Percentiles rank a stretch among this genome's conserved stretches.
Evolutionary conservation across 1,284 basidiomycete genomes (phyloP).

Genomic region (Earliella scabrosa): DNA sequence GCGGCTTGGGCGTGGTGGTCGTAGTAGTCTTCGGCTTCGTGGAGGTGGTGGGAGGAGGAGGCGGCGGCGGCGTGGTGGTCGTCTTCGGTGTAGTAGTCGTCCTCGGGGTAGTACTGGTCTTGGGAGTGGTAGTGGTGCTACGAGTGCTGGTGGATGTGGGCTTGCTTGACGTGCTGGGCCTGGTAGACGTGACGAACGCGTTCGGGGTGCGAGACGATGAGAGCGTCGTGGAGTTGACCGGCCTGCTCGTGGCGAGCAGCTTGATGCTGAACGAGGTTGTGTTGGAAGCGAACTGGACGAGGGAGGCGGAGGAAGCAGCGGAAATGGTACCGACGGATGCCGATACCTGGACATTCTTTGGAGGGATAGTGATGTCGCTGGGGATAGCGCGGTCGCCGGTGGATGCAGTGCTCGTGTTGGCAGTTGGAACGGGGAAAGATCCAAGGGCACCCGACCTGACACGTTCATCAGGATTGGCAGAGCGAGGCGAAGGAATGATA

Average conservation of each 20-base stretch:
- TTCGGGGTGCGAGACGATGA: background rate
- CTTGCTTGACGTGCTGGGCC: slow-evolving; percentile 12
- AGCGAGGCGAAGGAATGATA: background rate
- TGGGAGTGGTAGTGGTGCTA: too few relatives aligned
- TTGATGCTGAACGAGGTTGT: slow-evolving; percentile 17
- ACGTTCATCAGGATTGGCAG: background rate
- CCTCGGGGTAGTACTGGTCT: slow-evolving; percentile 6
- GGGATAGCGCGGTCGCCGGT: slow-evolving; percentile 2
- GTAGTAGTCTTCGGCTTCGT: slow-evolving; percentile 2
- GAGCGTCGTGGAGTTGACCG: slow-evolving; percentile 21
- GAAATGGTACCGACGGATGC: slow-evolving; percentile 22
- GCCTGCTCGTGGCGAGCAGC: slow-evolving; percentile 19
- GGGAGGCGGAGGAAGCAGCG: slow-evolving; percentile 9
- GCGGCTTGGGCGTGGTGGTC: slow-evolving; percentile 5
- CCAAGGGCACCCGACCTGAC: slow-evolving; percentile 10
- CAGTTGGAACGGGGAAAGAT: slow-evolving; percentile 5
- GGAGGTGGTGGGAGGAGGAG: slow-evolving; percentile 9
- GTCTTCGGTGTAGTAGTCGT: slow-evolving; percentile 7
- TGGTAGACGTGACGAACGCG: slow-evolving; percentile 2
- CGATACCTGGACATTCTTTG: slow-evolving; percentile 17
- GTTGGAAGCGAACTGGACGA: slow-evolving; percentile 13
- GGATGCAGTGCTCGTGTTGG: slow-evolving; percentile 15
- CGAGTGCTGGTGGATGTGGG: slow-evolving; percentile 25
- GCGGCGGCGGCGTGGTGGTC: slow-evolving; percentile 18
- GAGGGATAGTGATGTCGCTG: slow-evolving; percentile 6